These are phyloP conservation scores for Syzygium syzygioides DNA, from an alignment of 441 rosid genomes.

Conservation along the genomic window DNA sequence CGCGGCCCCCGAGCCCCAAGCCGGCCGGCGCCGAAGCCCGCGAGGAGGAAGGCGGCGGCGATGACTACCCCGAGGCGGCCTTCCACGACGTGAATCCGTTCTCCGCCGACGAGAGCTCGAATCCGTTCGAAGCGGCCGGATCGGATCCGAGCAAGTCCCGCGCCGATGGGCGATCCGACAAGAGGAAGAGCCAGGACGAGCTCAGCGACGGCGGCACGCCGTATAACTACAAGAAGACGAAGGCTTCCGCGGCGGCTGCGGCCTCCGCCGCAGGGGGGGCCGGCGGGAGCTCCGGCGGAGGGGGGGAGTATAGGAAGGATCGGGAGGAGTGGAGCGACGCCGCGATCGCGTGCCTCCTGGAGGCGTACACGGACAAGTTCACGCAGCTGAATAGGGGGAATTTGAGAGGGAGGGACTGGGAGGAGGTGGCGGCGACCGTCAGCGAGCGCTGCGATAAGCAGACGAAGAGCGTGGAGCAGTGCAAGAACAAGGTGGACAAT, in stretches of 20 bases:
- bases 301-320: conserved; percentile 45
- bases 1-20: conserved; percentile 14
- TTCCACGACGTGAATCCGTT: conserved; percentile 18
- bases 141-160: conserved; percentile 8
- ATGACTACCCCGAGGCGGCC: conserved; percentile 8
- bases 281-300: background rate
- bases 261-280: background rate
- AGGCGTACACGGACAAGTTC: conserved; percentile 45
- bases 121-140: conserved; percentile 10
- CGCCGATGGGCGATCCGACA: conserved; percentile 6
- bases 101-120: conserved; percentile 12
- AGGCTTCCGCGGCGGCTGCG: conserved; percentile 2
- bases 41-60: conserved; percentile 2
- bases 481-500: conserved; percentile 92
- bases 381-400: conserved; percentile 79
- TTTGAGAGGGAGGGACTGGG: conserved; percentile 93
- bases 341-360: conserved; percentile 53
- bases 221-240: conserved; percentile 9
- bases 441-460: conserved; percentile 52
- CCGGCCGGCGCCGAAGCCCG: background rate
- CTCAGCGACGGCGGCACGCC: conserved; percentile 22
- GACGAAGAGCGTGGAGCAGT: conserved; percentile 90
- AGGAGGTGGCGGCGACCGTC: conserved; percentile 77
- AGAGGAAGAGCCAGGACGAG: conserved; percentile 17
- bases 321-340: conserved; percentile 96